Evolutionary conservation across 2,329 filamentous ascomycete species (phyloP).

Genomic region (Aspergillus hiratsukae): DNA sequence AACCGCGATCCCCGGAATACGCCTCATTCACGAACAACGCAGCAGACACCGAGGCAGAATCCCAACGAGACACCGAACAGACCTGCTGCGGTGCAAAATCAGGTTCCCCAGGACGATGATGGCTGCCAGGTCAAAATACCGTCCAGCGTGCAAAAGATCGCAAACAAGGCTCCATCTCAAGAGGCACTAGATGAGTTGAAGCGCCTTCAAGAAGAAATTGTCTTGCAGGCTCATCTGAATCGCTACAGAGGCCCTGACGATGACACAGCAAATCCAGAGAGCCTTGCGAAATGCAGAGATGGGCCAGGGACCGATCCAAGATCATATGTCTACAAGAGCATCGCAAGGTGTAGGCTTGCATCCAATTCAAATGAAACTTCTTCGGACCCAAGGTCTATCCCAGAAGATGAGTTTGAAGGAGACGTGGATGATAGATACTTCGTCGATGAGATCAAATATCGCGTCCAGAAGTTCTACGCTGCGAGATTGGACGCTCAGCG

Average conservation of each 20-base stretch:
- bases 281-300: conserved; percentile 19
- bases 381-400: neutral
- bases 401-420: neutral
- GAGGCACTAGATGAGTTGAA: conserved; percentile 19
- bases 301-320: conserved; percentile 24
- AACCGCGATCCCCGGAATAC: neutral
- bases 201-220: conserved; percentile 15
- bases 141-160: neutral
- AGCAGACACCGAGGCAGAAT: neutral
- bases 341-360: conserved; percentile 8
- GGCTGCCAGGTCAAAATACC: neutral
- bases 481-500: conserved; percentile 3
- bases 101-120: neutral
- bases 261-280: conserved; percentile 15
- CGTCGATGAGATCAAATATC: neutral
- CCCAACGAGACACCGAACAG: neutral
- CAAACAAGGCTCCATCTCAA: conserved; percentile 1
- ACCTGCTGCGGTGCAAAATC: neutral
- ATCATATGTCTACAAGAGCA: conserved; percentile 16
- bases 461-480: neutral
- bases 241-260: conserved; percentile 5
- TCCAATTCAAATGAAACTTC: neutral
- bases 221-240: conserved; percentile 12
- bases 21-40: neutral
- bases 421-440: neutral